phyloP scores from a whole-genome alignment of 2,329 filamentous ascomycete species.

The Colletotrichum costaricense region DNA sequence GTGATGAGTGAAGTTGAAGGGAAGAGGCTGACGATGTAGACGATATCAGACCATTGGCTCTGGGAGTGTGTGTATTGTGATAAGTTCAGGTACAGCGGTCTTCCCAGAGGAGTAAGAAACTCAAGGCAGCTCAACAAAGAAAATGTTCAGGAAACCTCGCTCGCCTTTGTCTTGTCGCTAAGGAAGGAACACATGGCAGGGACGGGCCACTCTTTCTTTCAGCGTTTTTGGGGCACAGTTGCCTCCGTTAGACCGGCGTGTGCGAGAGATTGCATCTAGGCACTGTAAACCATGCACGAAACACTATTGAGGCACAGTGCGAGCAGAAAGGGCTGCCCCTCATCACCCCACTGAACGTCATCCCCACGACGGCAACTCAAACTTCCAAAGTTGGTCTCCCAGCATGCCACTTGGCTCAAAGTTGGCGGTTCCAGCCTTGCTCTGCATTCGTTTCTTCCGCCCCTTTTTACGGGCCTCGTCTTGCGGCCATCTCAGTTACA shows the following conservation, averaged over 20 bases:
- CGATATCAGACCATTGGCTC: too few relatives aligned
- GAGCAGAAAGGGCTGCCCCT: conserved; percentile 8
- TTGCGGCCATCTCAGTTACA: neutral
- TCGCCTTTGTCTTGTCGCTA: too few relatives aligned
- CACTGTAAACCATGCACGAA: neutral
- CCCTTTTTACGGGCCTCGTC: neutral
- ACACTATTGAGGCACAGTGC: neutral
- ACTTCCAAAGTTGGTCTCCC: conserved; percentile 9
- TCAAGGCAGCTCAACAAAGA: too few relatives aligned
- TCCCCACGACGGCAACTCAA: conserved; percentile 24
- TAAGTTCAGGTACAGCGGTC: too few relatives aligned
- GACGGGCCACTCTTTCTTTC: neutral
- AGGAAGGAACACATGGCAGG: too few relatives aligned
- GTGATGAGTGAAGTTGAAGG: too few relatives aligned
- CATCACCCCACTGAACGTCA: conserved; percentile 36
- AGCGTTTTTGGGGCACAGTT: neutral
- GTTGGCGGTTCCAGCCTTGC: neutral
- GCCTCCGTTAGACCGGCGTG: neutral
- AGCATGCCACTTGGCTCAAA: neutral
- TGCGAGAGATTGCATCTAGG: neutral
- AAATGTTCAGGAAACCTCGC: too few relatives aligned
- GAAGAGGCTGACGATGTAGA: too few relatives aligned
- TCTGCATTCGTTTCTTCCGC: neutral
- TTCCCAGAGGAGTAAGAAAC: too few relatives aligned
- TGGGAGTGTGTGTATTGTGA: too few relatives aligned